A percentile compares a stretch with the other conserved stretches of the same genome.
Evolutionary conservation across 2,329 filamentous ascomycete species (phyloP).

Genomic region (Calonectria honghensis): DNA sequence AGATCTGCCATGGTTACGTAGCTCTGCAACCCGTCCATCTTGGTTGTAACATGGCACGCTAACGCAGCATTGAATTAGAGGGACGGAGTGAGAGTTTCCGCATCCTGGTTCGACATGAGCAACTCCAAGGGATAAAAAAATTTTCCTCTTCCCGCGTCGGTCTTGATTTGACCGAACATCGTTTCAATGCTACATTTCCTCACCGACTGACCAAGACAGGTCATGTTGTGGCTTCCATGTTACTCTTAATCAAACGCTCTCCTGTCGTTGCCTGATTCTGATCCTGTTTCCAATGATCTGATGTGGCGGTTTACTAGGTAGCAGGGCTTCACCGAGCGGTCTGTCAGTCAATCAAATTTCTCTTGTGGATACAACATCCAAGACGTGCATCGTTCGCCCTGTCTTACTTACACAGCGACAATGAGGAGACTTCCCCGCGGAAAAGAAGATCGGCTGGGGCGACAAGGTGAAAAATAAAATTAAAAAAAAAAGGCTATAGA

Average conservation of each 20-base stretch:
- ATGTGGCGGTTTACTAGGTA: conserved; percentile 28
- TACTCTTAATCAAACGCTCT: conserved; percentile 45
- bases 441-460: conserved; percentile 49
- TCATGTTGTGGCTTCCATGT: conserved; percentile 33
- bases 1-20: conserved; percentile 46
- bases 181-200: conserved; percentile 30
- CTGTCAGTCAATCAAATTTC: conserved; percentile 46
- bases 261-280: conserved; percentile 48
- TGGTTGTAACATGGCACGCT: conserved; percentile 28
- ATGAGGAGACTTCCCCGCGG: conserved; percentile 35
- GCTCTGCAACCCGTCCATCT: conserved; percentile 30
- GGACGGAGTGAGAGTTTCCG: conserved; percentile 33
- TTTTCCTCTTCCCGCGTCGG: conserved; percentile 14
- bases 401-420: conserved; percentile 38
- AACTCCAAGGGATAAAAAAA: neutral
- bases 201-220: conserved; percentile 42
- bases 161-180: conserved; percentile 32
- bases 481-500: conserved; percentile 32
- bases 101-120: conserved; percentile 31
- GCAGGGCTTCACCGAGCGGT: conserved; percentile 43
- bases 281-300: conserved; percentile 39
- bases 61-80: conserved; percentile 34
- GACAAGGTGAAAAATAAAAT: conserved; percentile 44
- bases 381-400: conserved; percentile 40
- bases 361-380: conserved; percentile 39